Evolutionary conservation across 208 protist genomes (phyloP).

Genomic region (Trypanosoma vivax): DNA sequence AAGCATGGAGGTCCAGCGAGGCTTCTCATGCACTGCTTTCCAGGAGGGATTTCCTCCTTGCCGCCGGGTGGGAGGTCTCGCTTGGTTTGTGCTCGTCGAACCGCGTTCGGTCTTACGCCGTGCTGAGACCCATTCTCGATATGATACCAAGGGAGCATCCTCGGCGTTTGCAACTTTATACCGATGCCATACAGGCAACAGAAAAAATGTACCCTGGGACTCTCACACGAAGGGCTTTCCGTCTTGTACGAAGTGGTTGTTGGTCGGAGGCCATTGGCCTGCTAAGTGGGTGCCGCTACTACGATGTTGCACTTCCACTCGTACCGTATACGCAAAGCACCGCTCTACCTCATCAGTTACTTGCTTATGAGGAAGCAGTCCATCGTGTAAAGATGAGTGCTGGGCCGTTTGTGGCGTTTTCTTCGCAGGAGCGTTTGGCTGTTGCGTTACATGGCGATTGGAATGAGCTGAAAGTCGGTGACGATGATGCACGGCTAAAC

Average conservation of each 20-base stretch:
- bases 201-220: constrained; percentile 63
- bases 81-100: constrained; percentile 19
- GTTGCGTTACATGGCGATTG: constrained; percentile 34
- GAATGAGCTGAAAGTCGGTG: constrained; percentile 2
- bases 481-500: constrained; percentile 18
- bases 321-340: constrained; percentile 6
- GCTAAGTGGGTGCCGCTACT: constrained; percentile 23
- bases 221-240: constrained; percentile 27
- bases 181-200: constrained; percentile 19
- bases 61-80: constrained; percentile 20
- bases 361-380: constrained; percentile 16
- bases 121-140: constrained; percentile 27
- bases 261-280: constrained; percentile 28
- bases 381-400: neutral
- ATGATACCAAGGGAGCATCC: constrained; percentile 23
- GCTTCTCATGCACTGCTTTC: constrained; percentile 11
- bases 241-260: constrained; percentile 12
- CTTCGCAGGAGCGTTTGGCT: constrained; percentile 32
- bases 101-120: constrained; percentile 29
- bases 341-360: constrained; percentile 11
- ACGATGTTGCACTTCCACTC: constrained; percentile 22
- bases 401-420: neutral
- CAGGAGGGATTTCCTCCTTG: neutral
- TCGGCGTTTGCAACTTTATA: constrained; percentile 19
- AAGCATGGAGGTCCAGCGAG: constrained; percentile 14